phyloP scores from a whole-genome alignment of 208 protist genomes.

The Naegleria gruberi region DNA sequence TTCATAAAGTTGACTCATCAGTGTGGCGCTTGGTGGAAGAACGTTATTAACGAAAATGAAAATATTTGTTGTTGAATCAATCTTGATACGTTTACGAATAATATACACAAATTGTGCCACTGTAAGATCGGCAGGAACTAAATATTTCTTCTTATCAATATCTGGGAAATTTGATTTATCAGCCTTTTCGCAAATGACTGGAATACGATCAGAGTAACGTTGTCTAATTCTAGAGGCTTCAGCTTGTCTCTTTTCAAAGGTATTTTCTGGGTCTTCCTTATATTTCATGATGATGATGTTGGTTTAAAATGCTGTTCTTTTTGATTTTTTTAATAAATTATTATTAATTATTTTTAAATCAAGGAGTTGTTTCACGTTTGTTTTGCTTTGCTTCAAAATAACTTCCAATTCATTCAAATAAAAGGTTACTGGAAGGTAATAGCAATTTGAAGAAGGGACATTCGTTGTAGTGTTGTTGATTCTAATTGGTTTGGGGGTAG shows the following conservation, averaged over 20 bases:
- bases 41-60: slow-evolving; percentile 83
- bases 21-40: slow-evolving; percentile 58
- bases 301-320: too few species aligned
- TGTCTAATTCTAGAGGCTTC: slow-evolving; percentile 55
- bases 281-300: not conserved
- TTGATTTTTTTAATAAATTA: too few species aligned
- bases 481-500: too few species aligned
- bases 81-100: slow-evolving; percentile 78
- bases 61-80: slow-evolving; percentile 75
- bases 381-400: too few species aligned
- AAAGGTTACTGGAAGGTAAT: too few species aligned
- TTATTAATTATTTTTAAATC: too few species aligned
- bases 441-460: too few species aligned
- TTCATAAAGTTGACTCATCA: slow-evolving; percentile 68
- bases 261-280: not conserved
- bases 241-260: slow-evolving; percentile 51
- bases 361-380: too few species aligned
- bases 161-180: slow-evolving; percentile 69
- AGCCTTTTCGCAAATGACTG: slow-evolving; percentile 83
- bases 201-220: slow-evolving; percentile 69
- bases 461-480: too few species aligned
- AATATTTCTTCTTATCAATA: slow-evolving; percentile 76
- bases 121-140: slow-evolving; percentile 69
- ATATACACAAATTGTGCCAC: slow-evolving; percentile 84
- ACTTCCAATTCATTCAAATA: too few species aligned